Percentiles rank a stretch among this genome's conserved stretches.
These are phyloP conservation scores for Desmodesmus armatus DNA, from an alignment of 139 green algal genomes.

Conservation along the genomic window DNA sequence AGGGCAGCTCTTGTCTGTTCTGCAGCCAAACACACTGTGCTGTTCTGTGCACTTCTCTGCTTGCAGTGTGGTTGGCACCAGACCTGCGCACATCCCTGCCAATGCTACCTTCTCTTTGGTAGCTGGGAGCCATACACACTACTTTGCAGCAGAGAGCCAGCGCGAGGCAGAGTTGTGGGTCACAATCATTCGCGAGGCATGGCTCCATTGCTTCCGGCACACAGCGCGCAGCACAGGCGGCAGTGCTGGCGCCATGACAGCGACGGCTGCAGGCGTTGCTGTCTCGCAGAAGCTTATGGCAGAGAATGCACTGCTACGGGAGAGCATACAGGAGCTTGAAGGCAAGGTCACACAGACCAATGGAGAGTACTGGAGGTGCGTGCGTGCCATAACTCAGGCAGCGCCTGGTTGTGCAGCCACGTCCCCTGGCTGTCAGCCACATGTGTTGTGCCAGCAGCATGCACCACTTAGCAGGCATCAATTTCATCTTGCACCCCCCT, in stretches of 20 bases:
- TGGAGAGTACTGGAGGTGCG: conserved; percentile 43
- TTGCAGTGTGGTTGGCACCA: too few relatives aligned
- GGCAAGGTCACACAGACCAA: neutral
- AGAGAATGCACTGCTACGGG: conserved; percentile 57
- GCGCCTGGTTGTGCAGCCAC: neutral
- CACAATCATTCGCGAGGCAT: conserved; percentile 61
- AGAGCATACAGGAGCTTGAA: conserved; percentile 47
- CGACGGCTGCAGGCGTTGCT: neutral
- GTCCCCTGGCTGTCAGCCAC: neutral
- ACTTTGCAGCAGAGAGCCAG: conserved; percentile 61
- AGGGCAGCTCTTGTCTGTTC: too few relatives aligned
- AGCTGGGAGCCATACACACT: conserved; percentile 70
- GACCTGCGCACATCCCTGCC: too few relatives aligned
- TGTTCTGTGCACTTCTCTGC: too few relatives aligned
- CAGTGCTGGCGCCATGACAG: neutral
- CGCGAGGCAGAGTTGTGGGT: conserved; percentile 71
- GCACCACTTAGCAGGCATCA: too few relatives aligned
- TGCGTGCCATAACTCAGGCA: neutral
- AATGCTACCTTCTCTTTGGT: conserved; percentile 56
- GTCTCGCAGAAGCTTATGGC: conserved; percentile 53
- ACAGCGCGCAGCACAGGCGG: conserved; percentile 59
- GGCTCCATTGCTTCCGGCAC: conserved; percentile 79
- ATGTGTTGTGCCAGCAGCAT: neutral
- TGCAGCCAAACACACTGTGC: too few relatives aligned
- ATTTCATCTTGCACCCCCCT: too few relatives aligned